Base-by-base conservation (phyloP, 2,329 filamentous ascomycete species). In the Colletotrichum navitas region DNA sequence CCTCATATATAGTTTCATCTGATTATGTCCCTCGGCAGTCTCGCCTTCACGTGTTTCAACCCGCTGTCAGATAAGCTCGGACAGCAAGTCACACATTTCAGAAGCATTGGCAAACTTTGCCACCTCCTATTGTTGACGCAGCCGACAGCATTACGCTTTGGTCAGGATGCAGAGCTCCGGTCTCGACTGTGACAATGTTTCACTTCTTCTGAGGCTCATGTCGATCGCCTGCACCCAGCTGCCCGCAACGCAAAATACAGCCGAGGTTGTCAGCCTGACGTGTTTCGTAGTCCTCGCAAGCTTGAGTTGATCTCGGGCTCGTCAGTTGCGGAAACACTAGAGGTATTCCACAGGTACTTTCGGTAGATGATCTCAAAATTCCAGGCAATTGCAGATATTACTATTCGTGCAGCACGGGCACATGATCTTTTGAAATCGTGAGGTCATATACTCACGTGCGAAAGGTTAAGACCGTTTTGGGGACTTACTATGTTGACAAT, bases 1-100 rank as follows among this genome's bases (percentile, higher is more conserved):
- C 45, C 21, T 14, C 34, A 60, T 67, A 67, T 68, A 68, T 71
- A 62, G 21, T 68, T 62, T 63, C 58, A 45, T 71, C 68, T 41
- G 51, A 63, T 47, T 6, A 5, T 8, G n/a, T 5, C 24, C 68
- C 65, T 71, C 68, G 68, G 68, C 65, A 55, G 43, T 34, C n/a
- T 24, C 26, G 34, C n/a, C 21, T 71, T 71, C 68, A 71, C 68
- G 58, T 71, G 63, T 71, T 58, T 45, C 43, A 21, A 7, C 7
- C 4, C 10, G 32, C 16, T 41, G 12, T 4, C 6, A 39, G 26
- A 29, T 62, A 63, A 71, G 64, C 68, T 71, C 32, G n/a, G 60
- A 63, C 60, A 63, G 29, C 11, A 29, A 34, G 32, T 63, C 60
- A 55, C 36, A 55, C 61, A 6, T 12, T 3, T 24, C 21, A 21